A percentile compares a stretch with the other conserved stretches of the same genome.
These are phyloP conservation scores for Aspergillus texensis DNA, from an alignment of 2,329 filamentous ascomycete species.

Conservation along the genomic window DNA sequence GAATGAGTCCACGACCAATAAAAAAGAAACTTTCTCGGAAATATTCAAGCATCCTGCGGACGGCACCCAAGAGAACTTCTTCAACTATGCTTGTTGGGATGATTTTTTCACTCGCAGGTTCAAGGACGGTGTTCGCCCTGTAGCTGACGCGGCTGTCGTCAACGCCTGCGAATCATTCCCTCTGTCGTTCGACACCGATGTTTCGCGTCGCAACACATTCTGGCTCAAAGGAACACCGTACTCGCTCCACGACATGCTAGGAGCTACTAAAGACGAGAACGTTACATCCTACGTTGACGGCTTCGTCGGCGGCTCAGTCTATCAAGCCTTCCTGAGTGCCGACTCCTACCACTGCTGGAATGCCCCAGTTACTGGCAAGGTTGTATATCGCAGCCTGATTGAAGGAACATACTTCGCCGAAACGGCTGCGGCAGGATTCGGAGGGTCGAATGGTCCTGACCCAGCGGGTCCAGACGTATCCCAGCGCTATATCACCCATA, in stretches of 20 bases:
- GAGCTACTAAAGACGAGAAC: neutral
- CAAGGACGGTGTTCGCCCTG: neutral
- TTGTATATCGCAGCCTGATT: neutral
- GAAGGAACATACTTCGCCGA: neutral
- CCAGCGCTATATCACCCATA: neutral
- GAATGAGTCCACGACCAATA: neutral
- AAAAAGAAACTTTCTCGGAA: neutral
- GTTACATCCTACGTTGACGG: neutral
- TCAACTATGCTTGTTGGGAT: neutral
- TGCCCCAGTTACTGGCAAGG: neutral
- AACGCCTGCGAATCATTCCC: neutral
- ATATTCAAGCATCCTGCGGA: neutral
- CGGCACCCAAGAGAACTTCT: neutral
- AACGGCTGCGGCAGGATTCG: neutral
- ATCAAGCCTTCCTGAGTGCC: neutral
- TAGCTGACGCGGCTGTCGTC: neutral
- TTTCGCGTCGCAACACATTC: neutral
- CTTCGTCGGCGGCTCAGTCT: neutral
- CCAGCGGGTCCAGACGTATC: neutral
- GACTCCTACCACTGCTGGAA: neutral
- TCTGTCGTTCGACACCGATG: neutral
- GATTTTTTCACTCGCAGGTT: neutral
- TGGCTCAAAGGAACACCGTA: neutral
- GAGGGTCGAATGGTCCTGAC: neutral
- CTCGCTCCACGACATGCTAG: neutral